Percentiles rank a stretch among this genome's conserved stretches.
These are phyloP conservation scores for Camellia sinensis DNA, from an alignment of 148 eudicot species.

Conservation along the genomic window DNA sequence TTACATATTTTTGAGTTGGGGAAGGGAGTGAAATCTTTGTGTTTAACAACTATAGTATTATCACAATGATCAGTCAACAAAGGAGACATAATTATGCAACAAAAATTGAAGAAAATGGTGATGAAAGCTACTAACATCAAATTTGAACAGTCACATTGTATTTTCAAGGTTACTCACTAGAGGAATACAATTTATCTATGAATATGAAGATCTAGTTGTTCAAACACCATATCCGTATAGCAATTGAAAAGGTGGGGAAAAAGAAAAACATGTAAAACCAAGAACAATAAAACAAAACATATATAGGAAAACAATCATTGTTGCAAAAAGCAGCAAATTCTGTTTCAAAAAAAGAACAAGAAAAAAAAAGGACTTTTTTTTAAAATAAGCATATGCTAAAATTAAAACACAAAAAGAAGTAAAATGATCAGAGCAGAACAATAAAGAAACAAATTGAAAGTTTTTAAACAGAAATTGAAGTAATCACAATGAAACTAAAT, in stretches of 20 bases:
- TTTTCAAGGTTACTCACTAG: too few relatives aligned
- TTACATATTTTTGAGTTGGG: not conserved
- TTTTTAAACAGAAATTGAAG: not conserved
- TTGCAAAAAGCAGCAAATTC: not conserved
- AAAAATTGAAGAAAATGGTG: not conserved
- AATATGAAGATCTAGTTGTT: not conserved
- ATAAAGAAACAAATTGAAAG: not conserved
- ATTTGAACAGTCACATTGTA: not conserved
- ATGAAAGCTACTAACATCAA: not conserved
- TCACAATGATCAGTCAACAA: not conserved
- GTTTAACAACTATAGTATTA: not conserved
- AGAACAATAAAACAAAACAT: constrained; percentile 8
- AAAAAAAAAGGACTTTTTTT: not conserved
- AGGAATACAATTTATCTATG: too few relatives aligned
- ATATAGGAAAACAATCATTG: not conserved
- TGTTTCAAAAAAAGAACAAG: not conserved
- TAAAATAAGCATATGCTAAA: not conserved
- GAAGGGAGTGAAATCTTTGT: not conserved
- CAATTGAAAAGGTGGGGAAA: not conserved
- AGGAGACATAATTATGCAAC: not conserved
- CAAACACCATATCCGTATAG: not conserved
- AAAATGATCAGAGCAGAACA: constrained; percentile 5
- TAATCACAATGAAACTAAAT: not conserved
- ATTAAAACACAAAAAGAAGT: not conserved
- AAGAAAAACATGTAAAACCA: not conserved